A percentile compares a stretch with the other conserved stretches of the same genome.
phyloP scores from a whole-genome alignment of 352 stramenopile genomes.

The Pythium biforme region DNA sequence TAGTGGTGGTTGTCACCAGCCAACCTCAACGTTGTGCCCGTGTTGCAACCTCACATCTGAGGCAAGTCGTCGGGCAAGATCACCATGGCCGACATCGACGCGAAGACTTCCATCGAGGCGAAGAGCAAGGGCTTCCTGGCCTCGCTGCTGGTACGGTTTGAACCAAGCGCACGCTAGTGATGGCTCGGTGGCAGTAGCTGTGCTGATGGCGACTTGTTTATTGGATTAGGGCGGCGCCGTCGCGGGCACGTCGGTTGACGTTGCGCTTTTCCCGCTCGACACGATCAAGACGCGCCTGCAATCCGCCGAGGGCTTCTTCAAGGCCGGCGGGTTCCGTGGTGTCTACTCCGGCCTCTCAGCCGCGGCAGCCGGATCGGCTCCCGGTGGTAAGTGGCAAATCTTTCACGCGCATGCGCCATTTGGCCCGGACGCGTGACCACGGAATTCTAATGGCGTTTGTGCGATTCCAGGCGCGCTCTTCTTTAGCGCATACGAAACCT shows the following conservation, averaged over 20 bases:
- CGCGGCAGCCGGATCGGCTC: conserved; percentile 89
- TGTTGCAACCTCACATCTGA: conserved; percentile 21
- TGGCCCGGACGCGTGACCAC: background rate
- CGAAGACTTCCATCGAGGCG: conserved; percentile 24
- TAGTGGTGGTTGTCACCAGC: conserved; percentile 10
- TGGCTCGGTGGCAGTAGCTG: too few relatives aligned
- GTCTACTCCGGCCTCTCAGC: conserved; percentile 91
- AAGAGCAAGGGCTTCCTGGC: conserved; percentile 64
- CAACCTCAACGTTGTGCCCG: background rate
- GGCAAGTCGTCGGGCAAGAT: conserved; percentile 1
- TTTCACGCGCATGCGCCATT: background rate
- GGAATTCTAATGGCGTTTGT: background rate
- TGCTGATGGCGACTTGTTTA: conserved; percentile 3
- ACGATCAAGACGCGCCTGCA: conserved; percentile 99
- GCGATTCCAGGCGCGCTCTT: conserved; percentile 72
- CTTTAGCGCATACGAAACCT: conserved; percentile 90
- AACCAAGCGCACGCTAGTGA: background rate
- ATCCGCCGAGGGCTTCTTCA: conserved; percentile 95
- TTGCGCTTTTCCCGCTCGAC: conserved; percentile 98
- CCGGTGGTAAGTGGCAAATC: conserved; percentile 57
- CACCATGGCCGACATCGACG: conserved; percentile 28
- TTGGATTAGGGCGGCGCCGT: conserved; percentile 85
- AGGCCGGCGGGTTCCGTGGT: conserved; percentile 95
- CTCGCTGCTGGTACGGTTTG: conserved; percentile 49
- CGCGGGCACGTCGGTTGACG: conserved; percentile 96